Conservation (phyloP, 495 filamentous ascomycete species). For the Aspergillus olivimuriae region DNA sequence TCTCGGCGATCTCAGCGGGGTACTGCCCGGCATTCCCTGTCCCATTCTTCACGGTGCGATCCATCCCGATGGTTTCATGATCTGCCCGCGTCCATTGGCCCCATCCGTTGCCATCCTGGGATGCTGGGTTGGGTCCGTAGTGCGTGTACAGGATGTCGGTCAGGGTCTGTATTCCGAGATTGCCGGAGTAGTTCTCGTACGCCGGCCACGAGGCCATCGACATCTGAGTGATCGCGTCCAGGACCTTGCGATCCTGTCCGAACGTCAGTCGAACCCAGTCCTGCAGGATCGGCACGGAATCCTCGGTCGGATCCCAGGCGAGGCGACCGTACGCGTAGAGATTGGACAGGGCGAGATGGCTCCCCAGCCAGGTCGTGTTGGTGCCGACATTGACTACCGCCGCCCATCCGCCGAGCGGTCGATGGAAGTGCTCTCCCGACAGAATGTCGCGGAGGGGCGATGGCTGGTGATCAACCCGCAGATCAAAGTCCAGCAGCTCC, state of each 20-base stretch:
- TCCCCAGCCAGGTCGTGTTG: constrained; percentile 61
- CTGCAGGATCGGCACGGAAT: constrained; percentile 44
- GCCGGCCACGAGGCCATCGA: constrained; percentile 66
- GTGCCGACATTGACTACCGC: constrained; percentile 65
- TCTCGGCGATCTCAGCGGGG: constrained; percentile 47
- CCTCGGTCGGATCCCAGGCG: constrained; percentile 52
- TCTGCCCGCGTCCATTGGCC: constrained; percentile 70
- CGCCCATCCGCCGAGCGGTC: constrained; percentile 54
- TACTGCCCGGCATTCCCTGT: constrained; percentile 63
- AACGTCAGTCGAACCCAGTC: constrained; percentile 67
- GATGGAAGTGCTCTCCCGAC: constrained; percentile 52
- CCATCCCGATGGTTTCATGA: constrained; percentile 57
- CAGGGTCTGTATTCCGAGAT: constrained; percentile 64
- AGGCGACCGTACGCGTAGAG: constrained; percentile 63
- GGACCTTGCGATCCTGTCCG: constrained; percentile 41
- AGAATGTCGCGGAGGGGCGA: constrained; percentile 52
- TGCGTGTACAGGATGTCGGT: constrained; percentile 62
- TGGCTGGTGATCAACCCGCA: constrained; percentile 50
- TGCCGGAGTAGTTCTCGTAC: constrained; percentile 66
- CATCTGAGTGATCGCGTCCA: constrained; percentile 54
- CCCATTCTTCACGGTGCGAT: constrained; percentile 60
- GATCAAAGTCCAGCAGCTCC: constrained; percentile 57
- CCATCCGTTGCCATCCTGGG: constrained; percentile 63
- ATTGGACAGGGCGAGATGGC: constrained; percentile 65
- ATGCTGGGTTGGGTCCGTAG: constrained; percentile 60